phyloP scores from a whole-genome alignment of 164 flowering plant species.

The Umbellularia californica region DNA sequence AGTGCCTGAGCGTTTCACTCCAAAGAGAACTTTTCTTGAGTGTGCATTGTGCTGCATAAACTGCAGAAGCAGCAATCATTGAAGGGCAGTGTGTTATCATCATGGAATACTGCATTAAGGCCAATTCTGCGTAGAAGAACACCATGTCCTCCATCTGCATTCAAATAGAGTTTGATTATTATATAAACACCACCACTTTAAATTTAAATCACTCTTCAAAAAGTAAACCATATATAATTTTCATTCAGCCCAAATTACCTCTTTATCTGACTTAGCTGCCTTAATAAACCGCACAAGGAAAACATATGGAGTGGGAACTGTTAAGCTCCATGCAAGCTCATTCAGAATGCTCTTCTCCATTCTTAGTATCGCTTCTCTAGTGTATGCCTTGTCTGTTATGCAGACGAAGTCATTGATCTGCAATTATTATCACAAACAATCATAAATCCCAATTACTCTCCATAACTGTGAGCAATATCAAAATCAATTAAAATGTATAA shows the following conservation, averaged over 20 bases:
- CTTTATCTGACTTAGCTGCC: constrained; percentile 33
- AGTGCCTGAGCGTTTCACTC: constrained; percentile 68
- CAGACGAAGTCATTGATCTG: constrained; percentile 78
- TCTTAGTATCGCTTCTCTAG: constrained; percentile 45
- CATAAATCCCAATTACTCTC: neutral
- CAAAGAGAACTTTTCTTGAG: constrained; percentile 54
- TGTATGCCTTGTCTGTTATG: constrained; percentile 73
- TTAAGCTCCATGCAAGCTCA: constrained; percentile 75
- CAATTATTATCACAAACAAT: constrained; percentile 9
- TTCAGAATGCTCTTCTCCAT: constrained; percentile 85
- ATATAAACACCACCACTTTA: neutral
- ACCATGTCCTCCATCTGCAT: constrained; percentile 65
- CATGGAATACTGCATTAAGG: constrained; percentile 61
- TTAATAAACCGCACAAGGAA: constrained; percentile 86
- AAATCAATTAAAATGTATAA: too few species aligned
- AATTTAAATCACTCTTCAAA: neutral
- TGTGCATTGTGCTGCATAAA: constrained; percentile 73
- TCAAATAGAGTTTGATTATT: neutral
- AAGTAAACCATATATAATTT: neutral
- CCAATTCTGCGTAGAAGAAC: constrained; percentile 67
- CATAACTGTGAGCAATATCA: neutral
- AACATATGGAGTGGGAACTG: constrained; percentile 80
- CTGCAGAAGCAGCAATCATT: constrained; percentile 88
- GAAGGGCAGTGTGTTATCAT: constrained; percentile 55
- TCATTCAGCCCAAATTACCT: neutral